Conservation (phyloP, 208 protist genomes). For the Acanthamoeba triangularis region DNA sequence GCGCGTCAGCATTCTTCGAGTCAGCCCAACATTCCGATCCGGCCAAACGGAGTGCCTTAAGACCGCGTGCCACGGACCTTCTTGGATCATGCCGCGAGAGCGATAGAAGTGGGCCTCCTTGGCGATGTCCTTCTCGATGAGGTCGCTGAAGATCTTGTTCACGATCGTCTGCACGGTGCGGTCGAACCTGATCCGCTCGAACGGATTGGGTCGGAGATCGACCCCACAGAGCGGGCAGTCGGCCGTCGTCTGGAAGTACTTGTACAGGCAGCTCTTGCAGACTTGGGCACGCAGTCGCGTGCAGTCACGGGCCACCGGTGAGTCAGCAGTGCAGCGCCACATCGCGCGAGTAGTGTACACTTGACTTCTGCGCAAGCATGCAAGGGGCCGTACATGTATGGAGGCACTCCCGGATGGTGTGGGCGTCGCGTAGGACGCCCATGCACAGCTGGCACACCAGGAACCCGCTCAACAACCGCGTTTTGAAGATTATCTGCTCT, state of each 20-base stretch:
- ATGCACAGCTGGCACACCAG: conserved; percentile 81
- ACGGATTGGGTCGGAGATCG: conserved; percentile 45
- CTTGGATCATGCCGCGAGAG: not conserved
- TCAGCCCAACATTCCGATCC: too few relatives aligned
- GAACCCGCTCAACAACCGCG: conserved; percentile 69
- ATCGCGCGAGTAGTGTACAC: too few relatives aligned
- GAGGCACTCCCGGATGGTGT: conserved; percentile 82
- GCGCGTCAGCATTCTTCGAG: not conserved
- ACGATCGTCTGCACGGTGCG: conserved; percentile 43
- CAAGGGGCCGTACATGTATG: conserved; percentile 82
- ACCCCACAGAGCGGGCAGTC: conserved; percentile 55
- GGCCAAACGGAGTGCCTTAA: too few relatives aligned
- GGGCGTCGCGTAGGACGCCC: conserved; percentile 79
- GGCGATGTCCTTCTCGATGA: conserved; percentile 38
- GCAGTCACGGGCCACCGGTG: too few relatives aligned
- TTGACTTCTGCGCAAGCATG: too few relatives aligned
- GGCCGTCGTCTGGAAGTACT: conserved; percentile 33
- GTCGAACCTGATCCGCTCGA: conserved; percentile 40
- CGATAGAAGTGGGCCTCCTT: conserved; percentile 54
- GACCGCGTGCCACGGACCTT: not conserved
- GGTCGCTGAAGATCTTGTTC: conserved; percentile 59
- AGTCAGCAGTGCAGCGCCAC: not conserved
- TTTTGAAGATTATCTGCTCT: conserved; percentile 69
- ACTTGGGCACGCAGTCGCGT: not conserved
- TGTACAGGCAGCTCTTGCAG: conserved; percentile 68